These are phyloP conservation scores for Saccharomycopsis crataegensis DNA, from an alignment of 1,139 yeast genomes.

Conservation along the genomic window DNA sequence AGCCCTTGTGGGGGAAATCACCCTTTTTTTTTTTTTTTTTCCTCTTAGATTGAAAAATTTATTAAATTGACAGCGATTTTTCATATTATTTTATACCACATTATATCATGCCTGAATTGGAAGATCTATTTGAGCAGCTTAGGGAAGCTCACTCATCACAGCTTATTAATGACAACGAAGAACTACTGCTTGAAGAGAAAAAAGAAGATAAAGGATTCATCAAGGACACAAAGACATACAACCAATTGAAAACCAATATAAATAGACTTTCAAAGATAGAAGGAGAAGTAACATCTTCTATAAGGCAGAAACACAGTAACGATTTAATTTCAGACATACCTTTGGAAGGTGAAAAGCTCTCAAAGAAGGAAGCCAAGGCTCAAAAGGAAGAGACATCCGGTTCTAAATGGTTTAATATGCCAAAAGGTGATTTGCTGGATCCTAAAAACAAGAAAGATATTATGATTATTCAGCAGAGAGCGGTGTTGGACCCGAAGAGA, in stretches of 20 bases:
- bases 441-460: constrained; percentile 66
- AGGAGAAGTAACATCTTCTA: not conserved
- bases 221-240: not conserved
- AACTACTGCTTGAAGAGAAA: not conserved
- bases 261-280: not conserved
- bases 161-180: not conserved
- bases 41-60: not conserved
- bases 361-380: constrained; percentile 21
- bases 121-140: constrained; percentile 10
- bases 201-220: not conserved
- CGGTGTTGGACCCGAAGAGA: constrained; percentile 90
- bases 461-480: constrained; percentile 72
- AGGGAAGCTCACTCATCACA: constrained; percentile 3
- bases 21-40: not conserved
- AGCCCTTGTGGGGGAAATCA: not conserved
- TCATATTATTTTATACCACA: not conserved
- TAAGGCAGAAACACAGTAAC: not conserved
- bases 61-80: not conserved
- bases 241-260: not conserved
- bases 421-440: constrained; percentile 54
- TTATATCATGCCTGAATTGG: constrained; percentile 4
- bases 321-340: constrained; percentile 1
- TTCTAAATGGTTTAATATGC: constrained; percentile 75
- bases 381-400: constrained; percentile 33
- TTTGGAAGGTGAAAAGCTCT: constrained; percentile 5